phyloP scores from a whole-genome alignment of 805 yeast genomes.

The Candida nanaspora region DNA sequence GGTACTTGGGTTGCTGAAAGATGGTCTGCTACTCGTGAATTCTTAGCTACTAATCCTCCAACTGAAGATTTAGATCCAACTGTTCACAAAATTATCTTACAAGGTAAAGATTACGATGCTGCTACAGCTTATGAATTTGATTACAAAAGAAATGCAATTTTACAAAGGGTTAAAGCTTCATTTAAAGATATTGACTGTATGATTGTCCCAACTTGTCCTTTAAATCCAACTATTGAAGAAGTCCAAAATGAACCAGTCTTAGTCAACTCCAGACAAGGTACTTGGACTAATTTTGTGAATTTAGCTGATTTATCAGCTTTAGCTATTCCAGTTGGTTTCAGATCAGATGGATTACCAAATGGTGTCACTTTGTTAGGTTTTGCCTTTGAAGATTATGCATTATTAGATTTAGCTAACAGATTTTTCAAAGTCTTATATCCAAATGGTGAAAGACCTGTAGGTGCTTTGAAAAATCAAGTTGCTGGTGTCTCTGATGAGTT shows the following conservation, averaged over 20 bases:
- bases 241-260: conserved; percentile 70
- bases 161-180: conserved; percentile 52
- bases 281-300: conserved; percentile 97
- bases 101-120: conserved; percentile 75
- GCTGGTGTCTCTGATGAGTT: conserved; percentile 37
- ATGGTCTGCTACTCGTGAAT: conserved; percentile 73
- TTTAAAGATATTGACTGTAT: conserved; percentile 64
- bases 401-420: conserved; percentile 73
- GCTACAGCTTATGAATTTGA: conserved; percentile 80
- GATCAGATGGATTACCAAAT: conserved; percentile 77
- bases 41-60: conserved; percentile 66
- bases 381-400: conserved; percentile 83
- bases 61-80: conserved; percentile 72
- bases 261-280: conserved; percentile 88
- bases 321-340: conserved; percentile 87
- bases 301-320: conserved; percentile 89
- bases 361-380: conserved; percentile 83
- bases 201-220: conserved; percentile 90
- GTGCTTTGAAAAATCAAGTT: conserved; percentile 23
- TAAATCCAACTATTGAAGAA: conserved; percentile 76
- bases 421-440: conserved; percentile 47
- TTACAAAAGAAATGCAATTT: conserved; percentile 75
- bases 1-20: conserved; percentile 99
- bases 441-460: conserved; percentile 46
- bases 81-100: conserved; percentile 64